Percentiles rank a stretch among this genome's conserved stretches.
phyloP scores from a whole-genome alignment of 176 grass and related monocot species.

The Pharus latifolius region DNA sequence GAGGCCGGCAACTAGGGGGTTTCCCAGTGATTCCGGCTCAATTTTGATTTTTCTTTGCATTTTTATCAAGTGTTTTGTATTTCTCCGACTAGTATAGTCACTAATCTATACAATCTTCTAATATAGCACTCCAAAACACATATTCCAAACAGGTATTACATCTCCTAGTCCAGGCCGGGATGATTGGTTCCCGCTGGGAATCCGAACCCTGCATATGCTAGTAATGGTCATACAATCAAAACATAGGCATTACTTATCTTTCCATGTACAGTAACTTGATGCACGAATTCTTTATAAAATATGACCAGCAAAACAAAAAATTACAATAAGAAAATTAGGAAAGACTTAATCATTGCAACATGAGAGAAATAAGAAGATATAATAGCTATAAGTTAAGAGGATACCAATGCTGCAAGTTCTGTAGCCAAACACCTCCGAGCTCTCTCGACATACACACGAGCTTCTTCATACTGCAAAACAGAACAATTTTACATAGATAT shows the following conservation, averaged over 20 bases:
- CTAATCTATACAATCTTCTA: too few relatives aligned
- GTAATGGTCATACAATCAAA: neutral
- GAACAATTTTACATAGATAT: conserved; percentile 2
- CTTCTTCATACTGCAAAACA: conserved; percentile 76
- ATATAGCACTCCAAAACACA: too few relatives aligned
- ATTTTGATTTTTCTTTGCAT: too few relatives aligned
- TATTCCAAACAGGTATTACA: too few relatives aligned
- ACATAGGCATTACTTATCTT: neutral
- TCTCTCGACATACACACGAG: conserved; percentile 67
- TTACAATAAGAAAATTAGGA: neutral
- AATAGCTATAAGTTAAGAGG: neutral
- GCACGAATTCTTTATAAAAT: neutral
- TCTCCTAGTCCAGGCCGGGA: too few relatives aligned
- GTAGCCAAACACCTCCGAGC: conserved; percentile 95
- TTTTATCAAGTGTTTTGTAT: too few relatives aligned
- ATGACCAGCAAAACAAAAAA: neutral
- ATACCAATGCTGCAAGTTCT: conserved; percentile 92
- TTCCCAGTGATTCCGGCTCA: too few relatives aligned
- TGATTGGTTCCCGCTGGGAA: too few relatives aligned
- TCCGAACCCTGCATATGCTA: too few relatives aligned
- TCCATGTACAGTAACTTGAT: neutral
- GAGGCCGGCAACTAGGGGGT: too few relatives aligned
- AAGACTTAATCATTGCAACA: neutral
- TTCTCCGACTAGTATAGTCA: too few relatives aligned
- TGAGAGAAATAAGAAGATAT: conserved; percentile 2